phyloP scores from a whole-genome alignment of 73 alveolate genomes.

The Paramecium sonneborni region DNA sequence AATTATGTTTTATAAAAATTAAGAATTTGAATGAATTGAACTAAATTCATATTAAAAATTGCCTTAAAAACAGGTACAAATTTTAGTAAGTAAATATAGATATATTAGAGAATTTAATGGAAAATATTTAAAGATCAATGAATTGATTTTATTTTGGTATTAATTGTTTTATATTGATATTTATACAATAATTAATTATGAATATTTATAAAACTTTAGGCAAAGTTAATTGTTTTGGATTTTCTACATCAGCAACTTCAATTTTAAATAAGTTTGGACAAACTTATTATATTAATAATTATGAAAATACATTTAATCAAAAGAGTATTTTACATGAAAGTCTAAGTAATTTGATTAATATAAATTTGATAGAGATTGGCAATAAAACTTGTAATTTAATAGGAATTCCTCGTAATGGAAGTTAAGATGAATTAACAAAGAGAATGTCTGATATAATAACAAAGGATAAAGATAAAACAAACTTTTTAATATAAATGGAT shows the following conservation, averaged over 20 bases:
- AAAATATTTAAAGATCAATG: no score
- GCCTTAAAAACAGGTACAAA: no score
- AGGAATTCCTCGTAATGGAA: background rate
- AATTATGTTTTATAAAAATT: no score
- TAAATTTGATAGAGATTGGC: background rate
- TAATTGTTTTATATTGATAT: background rate
- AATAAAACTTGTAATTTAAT: background rate
- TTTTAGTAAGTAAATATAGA: no score
- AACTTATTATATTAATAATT: background rate
- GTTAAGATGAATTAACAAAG: background rate
- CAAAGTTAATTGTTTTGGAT: background rate
- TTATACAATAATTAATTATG: background rate
- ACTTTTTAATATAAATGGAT: constrained; percentile 19
- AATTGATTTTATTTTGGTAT: background rate
- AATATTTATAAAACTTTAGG: background rate
- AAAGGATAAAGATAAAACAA: background rate
- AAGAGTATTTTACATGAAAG: background rate
- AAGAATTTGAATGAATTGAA: no score
- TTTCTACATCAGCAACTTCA: background rate
- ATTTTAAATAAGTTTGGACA: background rate
- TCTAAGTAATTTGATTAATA: background rate
- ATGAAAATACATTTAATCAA: background rate
- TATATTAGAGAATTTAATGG: no score
- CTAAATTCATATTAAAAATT: no score
- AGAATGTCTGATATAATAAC: background rate